Evolutionary conservation across 441 rosid genomes (phyloP).

Genomic region (Biscutella laevigata): DNA sequence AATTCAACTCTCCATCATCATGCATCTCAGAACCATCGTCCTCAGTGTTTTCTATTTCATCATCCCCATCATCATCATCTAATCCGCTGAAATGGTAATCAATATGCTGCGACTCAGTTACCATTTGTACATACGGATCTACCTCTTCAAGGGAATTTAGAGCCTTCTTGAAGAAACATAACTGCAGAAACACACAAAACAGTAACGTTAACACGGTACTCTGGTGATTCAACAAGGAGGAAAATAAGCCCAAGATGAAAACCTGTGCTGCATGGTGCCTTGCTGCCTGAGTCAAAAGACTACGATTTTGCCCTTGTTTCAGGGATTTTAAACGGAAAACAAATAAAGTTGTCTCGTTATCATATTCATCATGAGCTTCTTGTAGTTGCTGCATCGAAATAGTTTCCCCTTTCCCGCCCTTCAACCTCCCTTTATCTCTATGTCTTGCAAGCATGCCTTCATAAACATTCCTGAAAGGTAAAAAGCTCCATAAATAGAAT

Average conservation of each 20-base stretch:
- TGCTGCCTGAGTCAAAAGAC: slow-evolving; percentile 76
- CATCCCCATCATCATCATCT: slow-evolving; percentile 46
- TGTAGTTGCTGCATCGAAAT: slow-evolving; percentile 46
- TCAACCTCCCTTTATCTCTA: slow-evolving; percentile 53
- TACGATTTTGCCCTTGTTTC: slow-evolving; percentile 68
- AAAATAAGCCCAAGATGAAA: slow-evolving; percentile 11
- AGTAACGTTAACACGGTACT: neutral
- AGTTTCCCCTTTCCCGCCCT: slow-evolving; percentile 50
- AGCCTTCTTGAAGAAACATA: slow-evolving; percentile 56
- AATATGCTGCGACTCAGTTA: slow-evolving; percentile 50
- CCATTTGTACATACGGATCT: slow-evolving; percentile 53
- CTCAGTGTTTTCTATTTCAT: slow-evolving; percentile 28
- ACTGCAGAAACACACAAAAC: slow-evolving; percentile 29
- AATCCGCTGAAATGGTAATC: slow-evolving; percentile 59
- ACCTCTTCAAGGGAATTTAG: slow-evolving; percentile 50
- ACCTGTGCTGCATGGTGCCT: slow-evolving; percentile 85
- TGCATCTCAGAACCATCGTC: slow-evolving; percentile 34
- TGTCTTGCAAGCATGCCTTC: slow-evolving; percentile 40
- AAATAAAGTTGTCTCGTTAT: slow-evolving; percentile 57
- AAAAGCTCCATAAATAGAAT: slow-evolving; percentile 14
- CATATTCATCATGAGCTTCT: slow-evolving; percentile 58
- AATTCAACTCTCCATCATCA: slow-evolving; percentile 81
- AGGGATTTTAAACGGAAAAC: slow-evolving; percentile 61
- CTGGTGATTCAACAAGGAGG: slow-evolving; percentile 9
- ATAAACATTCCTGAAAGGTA: slow-evolving; percentile 37